Evolutionary conservation across 805 yeast species (phyloP), one percentile per base, ranked within the genome.

Genomic region (Candida silvicultrix): DNA sequence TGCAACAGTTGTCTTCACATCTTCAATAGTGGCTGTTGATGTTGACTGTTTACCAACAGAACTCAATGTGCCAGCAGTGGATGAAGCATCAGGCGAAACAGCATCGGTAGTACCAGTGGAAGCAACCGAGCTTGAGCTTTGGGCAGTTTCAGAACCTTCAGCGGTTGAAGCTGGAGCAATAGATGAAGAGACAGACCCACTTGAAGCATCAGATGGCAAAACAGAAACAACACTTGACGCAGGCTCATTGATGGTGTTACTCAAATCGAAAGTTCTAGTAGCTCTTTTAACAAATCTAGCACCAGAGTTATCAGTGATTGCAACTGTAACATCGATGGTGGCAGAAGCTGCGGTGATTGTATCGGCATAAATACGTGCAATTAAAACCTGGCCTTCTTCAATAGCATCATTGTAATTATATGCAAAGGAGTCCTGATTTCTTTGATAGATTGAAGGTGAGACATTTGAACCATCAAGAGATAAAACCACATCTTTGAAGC

Each of bases 1-100:
- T 16, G 36, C 43, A 20, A 44, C 15, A 6, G 46, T 44, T 9
- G 46, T 40, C n/a, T 20, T 14, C 6, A 20, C 32, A 3, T 18
- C 3, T 40, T 40, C 43, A n/a, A 20, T 34, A 49, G 43, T 49
- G 22, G 58, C 53, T 43, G 46, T 41, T 6, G 39, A 37, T 37
- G 39, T 37, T 12, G 16, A n/a, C 21, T 6, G 18, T 21, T 20
- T 10, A 20, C 31, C 38, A 15, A 25, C 16, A 12, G 45, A 18
- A 14, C 34, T 12, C n/a, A 42, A 19, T 11, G 41, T 15, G 3
- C 4, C 28, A 19, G 37, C 11, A 5, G 34, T 20, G 5, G 37
- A 19, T 5, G 32, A 15, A 16, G 41, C 21, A 2, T 7, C n/a
- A 21, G 38, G 2, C n/a, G 18, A n/a, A 20, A 23, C 18, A 18